Evolutionary conservation across 139 green algal species (phyloP), one percentile per base, ranked within the genome.

Genomic region (Tetradesmus lagerheimii): DNA sequence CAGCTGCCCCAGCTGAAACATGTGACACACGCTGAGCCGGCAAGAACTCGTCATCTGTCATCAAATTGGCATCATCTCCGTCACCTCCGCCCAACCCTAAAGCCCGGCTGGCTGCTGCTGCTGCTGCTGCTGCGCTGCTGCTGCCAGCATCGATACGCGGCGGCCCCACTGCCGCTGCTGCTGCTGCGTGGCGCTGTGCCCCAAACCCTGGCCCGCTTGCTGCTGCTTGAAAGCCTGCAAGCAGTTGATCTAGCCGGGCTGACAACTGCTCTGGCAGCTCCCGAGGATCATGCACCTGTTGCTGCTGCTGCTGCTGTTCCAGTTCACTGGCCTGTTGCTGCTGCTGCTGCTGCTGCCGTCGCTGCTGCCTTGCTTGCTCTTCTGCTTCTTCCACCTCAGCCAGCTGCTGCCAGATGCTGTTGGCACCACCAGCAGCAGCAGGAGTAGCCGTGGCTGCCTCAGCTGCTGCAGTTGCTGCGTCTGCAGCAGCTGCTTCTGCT

Each of bases 331-430:
- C 50, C 25, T 71, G 80, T 53, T 87, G 83, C 82, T 87, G 82
- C 53, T 87, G 53, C 25, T 71, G 80, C 81, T 87, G 83, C 82
- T 87, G 82, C 53, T 87, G 53, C 57, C 23, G 57, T n/a, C 41
- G 71, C 11, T 38, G 71, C 71, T 38, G 31, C n/a, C 71, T 41
- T 2, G n/a, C 12, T 23, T 38, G 71, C 23, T 87, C 82, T n/a
- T 87, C 82, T n/a, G 39, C 39, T 5, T 87, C 82, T n/a, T 87
- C 82, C 11, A 78, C 35, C 39, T 71, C 57, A 57, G 82, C 82
- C 31, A 87, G 45, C 18, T 87, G 53, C 35, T 78, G 47, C 82
- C 82, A 87, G 6, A 87, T 67, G 62, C 50, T 39, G 45, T 31
- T 43, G 8, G 27, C 15, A 3, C 45, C 45, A 27, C 35, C 34